Base-by-base conservation (phyloP, 805 yeast species). In the Saturnispora besseyi region DNA sequence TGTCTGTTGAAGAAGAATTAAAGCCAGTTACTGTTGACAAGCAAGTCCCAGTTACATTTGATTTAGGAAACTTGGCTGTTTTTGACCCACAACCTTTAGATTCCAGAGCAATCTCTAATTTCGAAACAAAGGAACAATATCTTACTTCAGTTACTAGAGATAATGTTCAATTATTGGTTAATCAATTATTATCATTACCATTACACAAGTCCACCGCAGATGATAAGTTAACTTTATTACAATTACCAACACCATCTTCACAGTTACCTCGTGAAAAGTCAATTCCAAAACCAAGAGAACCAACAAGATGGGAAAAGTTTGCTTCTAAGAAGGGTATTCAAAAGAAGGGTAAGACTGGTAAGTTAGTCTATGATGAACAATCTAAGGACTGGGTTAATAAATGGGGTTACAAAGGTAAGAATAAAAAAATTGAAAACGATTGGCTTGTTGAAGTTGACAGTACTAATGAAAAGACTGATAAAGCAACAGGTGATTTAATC, bases 351-450 rank as follows among this genome's bases (percentile, higher is more conserved):
- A 89, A 84, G 66, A 82, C 86, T 29, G 96, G 96, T 44, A 93
- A 87, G 70, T 73, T 83, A 78, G 88, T 87, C 1, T 93, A 72
- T 60, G 96, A 93, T 67, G 98, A 93, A 67, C 93, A 78, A 31
- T 70, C 78, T 30, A 90, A 91, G 46, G 90, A 89, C 69, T 93
- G 99, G 99, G 96, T 84, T 53, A 91, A 95, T 60, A 91, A 89
- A 69, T 93, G 99, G 99, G 99, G 99, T 53, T 91, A 84, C 73
- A 83, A 85, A 57, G 98, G 98, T 62, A 80, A 81, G 69, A 93
- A 93, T 69, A 91, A 93, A 71, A 79, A 81, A 49, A 62, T 82
- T 58, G 98, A 91, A 61, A 71, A 76, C 61, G 97, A 93, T 68
- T 93, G 99, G 99, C 75, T 88, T 62, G 97, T 91, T 51, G 99